A percentile compares a stretch with the other conserved stretches of the same genome.
These are phyloP conservation scores for Niveomyces coronatus DNA, from an alignment of 2,329 filamentous ascomycete species.

Conservation along the genomic window DNA sequence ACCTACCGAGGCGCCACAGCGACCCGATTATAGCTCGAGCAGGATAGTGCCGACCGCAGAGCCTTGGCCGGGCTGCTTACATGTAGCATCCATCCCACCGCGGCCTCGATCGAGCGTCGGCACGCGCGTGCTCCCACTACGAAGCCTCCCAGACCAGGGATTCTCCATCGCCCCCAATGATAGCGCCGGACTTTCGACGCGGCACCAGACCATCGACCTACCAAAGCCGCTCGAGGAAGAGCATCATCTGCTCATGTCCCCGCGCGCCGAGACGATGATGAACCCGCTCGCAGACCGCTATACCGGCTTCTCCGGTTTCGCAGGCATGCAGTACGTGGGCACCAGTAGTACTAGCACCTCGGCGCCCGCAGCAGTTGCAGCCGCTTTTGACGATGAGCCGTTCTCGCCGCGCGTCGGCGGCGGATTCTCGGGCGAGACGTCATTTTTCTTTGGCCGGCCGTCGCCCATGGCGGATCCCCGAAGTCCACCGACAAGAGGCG, in stretches of 20 bases:
- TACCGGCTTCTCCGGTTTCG: conserved; percentile 4
- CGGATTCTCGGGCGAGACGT: conserved; percentile 44
- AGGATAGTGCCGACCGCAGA: conserved; percentile 1
- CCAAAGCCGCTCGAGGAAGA: conserved; percentile 25
- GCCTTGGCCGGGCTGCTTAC: neutral
- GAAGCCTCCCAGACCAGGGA: conserved; percentile 7
- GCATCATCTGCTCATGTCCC: conserved; percentile 57
- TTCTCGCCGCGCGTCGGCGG: conserved; percentile 43
- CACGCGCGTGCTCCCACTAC: conserved; percentile 6
- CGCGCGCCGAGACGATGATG: conserved; percentile 62
- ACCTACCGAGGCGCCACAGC: conserved; percentile 19
- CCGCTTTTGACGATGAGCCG: conserved; percentile 27
- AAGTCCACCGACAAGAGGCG: conserved; percentile 64
- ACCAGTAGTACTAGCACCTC: too few species aligned
- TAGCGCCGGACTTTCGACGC: neutral
- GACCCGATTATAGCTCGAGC: conserved; percentile 26
- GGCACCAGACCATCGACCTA: neutral
- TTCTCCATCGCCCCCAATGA: neutral
- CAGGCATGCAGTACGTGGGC: conserved; percentile 43
- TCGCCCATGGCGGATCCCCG: conserved; percentile 52
- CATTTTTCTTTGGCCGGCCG: conserved; percentile 41
- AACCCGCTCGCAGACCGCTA: conserved; percentile 50
- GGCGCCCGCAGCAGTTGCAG: conserved; percentile 41
- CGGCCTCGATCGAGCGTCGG: conserved; percentile 8
- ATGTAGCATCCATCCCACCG: neutral